Evolutionary conservation across 129 eudicot genomes (phyloP), one percentile per base, ranked within the genome.

Genomic region (Pittosporum tobira): DNA sequence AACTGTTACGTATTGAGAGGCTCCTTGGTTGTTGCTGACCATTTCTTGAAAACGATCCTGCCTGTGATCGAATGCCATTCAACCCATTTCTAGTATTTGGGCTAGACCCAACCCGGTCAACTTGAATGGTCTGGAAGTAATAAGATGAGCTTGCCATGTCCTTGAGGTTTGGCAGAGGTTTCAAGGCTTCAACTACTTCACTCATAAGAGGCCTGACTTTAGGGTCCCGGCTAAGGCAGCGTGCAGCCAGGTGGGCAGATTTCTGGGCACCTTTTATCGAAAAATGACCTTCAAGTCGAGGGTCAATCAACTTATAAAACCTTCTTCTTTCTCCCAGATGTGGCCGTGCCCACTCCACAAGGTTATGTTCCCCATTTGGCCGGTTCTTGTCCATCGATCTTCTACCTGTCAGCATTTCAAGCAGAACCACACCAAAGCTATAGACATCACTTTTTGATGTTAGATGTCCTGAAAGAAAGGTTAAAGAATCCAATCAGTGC

Each of bases 21-120:
- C 98, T 90, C 63, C 95, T 78, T 6, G 88, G 87, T 58, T 67
- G 94, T 57, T 77, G 96, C 43, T 81, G 88, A 51, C 93, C 88
- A 19, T 85, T 89, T 70, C 88, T 82, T 14, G 77, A 71, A 44
- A 77, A 70, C 3, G 87, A 63, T 46, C 84, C 84, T 0, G 73
- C 81, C 15, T 70, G 81, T 22, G 64, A 56, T 30, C 80, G 47
- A 30, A 55, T 22, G 16, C 85, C 86, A 27, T 55, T 55, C 8
- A 21, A 30, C 27, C 71, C 74, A 44, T 79, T 62, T 62, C 67
- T 81, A 19, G 72, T 62, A 53, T 71, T 86, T 16, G 95, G 95
- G 72, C 87, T 76, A 3, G 77, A 69, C 45, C 87, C 71, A 24
- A 70, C 75, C 24, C 87, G 77, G 59, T 80, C 87, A 20, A 76